A percentile compares a stretch with the other conserved stretches of the same genome.
These are phyloP conservation scores for Exidia glandulosa DNA, from an alignment of 768 basidiomycete genomes.

Conservation along the genomic window DNA sequence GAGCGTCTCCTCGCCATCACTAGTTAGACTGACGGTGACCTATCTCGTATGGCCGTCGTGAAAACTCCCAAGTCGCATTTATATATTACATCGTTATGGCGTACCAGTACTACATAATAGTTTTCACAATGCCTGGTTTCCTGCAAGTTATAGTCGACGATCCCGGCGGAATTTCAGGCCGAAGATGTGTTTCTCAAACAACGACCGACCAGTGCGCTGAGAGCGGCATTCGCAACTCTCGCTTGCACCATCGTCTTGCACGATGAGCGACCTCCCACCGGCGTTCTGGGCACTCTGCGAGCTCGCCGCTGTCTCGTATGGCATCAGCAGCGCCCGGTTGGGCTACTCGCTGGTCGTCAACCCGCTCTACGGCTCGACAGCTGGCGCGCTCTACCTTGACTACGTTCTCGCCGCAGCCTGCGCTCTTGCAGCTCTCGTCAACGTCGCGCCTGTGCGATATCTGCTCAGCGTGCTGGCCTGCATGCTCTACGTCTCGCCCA, in stretches of 20 bases:
- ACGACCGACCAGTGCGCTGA: no score
- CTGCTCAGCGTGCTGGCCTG: slow-evolving; percentile 28
- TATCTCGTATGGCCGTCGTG: no score
- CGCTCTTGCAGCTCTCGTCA: background rate
- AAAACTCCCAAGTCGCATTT: no score
- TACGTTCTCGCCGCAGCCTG: background rate
- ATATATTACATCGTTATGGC: no score
- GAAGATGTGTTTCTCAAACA: no score
- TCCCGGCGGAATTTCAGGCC: no score
- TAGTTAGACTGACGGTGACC: no score
- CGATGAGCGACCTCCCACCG: background rate
- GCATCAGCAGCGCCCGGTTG: background rate
- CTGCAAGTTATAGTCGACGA: no score
- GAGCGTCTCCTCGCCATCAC: no score
- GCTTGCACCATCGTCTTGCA: background rate
- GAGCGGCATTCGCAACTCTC: no score
- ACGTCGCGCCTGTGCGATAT: background rate
- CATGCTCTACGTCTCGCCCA: slow-evolving; percentile 38
- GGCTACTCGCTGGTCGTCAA: background rate
- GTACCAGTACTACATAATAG: no score
- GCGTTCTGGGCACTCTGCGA: background rate
- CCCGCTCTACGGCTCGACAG: background rate
- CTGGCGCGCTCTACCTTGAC: background rate
- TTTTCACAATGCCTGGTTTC: no score
- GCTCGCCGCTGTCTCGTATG: background rate